Evolutionary conservation across 148 eudicot species (phyloP).

Genomic region (Nyssa sinensis): DNA sequence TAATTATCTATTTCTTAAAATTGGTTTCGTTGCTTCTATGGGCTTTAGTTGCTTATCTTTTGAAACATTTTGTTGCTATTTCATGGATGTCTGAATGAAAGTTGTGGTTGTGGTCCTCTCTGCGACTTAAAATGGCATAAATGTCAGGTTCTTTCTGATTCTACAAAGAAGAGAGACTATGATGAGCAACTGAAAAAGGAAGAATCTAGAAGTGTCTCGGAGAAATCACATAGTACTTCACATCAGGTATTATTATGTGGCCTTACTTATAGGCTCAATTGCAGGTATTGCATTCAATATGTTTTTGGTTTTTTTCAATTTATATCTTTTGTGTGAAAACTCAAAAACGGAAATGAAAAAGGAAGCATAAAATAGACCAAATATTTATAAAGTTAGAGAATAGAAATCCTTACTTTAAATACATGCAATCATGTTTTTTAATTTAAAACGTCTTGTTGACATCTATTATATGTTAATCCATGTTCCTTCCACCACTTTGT

Average conservation of each 20-base stretch:
- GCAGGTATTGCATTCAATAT: not conserved
- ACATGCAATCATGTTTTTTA: no score
- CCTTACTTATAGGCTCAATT: no score
- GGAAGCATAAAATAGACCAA: no score
- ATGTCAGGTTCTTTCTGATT: conserved; percentile 89
- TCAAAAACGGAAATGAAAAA: no score
- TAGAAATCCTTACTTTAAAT: no score
- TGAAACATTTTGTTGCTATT: not conserved
- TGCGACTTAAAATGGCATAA: conserved; percentile 10
- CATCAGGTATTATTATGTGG: conserved; percentile 55
- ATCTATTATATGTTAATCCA: no score
- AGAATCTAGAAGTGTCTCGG: conserved; percentile 61
- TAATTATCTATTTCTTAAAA: conserved; percentile 22
- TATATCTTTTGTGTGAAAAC: not conserved
- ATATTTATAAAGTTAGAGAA: no score
- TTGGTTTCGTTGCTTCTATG: not conserved
- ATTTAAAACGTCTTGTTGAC: no score
- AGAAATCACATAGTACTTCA: conserved; percentile 73
- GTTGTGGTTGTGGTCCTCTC: conserved; percentile 5
- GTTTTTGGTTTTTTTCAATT: not conserved
- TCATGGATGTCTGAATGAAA: not conserved
- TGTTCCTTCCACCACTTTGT: no score
- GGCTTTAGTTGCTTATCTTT: not conserved
- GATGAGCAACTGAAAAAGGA: conserved; percentile 93
- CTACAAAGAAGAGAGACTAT: conserved; percentile 83